phyloP scores from a whole-genome alignment of 1,284 basidiomycete genomes.

The Ceratobasidium papillatum region DNA sequence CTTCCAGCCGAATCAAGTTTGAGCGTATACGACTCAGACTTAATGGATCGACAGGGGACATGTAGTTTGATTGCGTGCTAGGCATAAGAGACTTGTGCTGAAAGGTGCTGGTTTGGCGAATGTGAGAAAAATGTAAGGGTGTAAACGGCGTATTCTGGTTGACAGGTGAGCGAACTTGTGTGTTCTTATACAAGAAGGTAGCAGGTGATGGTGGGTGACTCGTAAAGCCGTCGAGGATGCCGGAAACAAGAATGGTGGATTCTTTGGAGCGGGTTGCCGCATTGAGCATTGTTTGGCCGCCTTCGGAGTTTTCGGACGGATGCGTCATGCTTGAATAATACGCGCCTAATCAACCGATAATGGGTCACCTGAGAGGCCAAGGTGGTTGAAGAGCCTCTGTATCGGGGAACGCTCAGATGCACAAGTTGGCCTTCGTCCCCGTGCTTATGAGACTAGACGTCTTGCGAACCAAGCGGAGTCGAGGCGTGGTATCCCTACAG shows the following conservation, averaged over 20 bases:
- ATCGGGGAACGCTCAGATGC: neutral
- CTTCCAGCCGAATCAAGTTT: conserved; percentile 90
- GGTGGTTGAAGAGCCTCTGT: neutral
- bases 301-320: conserved; percentile 15
- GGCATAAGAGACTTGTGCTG: conserved; percentile 12
- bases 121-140: conserved; percentile 21
- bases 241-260: conserved; percentile 28
- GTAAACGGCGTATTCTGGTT: conserved; percentile 12
- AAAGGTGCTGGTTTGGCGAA: conserved; percentile 10
- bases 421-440: neutral
- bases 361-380: conserved; percentile 6
- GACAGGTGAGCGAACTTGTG: neutral
- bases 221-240: conserved; percentile 30
- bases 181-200: conserved; percentile 24
- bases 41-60: conserved; percentile 76
- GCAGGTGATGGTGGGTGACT: conserved; percentile 21
- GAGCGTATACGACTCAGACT: conserved; percentile 87
- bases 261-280: conserved; percentile 7
- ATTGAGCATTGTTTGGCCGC: neutral
- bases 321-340: conserved; percentile 4
- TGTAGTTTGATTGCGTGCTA: conserved; percentile 65
- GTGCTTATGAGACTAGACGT: conserved; percentile 25
- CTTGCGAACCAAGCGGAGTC: conserved; percentile 28
- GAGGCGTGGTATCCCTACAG: neutral
- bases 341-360: conserved; percentile 20